phyloP scores from a whole-genome alignment of 1,139 yeast genomes.

The Lodderomyces theae region DNA sequence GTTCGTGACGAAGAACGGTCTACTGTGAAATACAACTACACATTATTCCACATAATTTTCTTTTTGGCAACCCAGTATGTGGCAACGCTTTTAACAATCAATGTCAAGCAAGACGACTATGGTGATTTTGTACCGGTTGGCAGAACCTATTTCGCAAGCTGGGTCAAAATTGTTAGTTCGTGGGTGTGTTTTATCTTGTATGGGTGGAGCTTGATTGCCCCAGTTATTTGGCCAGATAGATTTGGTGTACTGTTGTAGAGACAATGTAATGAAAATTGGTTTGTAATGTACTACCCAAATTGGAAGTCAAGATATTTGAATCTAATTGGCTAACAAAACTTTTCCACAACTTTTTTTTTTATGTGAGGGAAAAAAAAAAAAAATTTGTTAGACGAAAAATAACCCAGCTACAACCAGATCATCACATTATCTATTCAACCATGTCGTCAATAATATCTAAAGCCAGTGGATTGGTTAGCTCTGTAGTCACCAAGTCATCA shows the following conservation, averaged over 20 bases:
- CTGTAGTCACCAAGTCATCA: slow-evolving; percentile 37
- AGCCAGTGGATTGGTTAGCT: slow-evolving; percentile 44
- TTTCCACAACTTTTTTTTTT: no score
- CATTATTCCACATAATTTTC: slow-evolving; percentile 86
- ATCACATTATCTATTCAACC: slow-evolving; percentile 14
- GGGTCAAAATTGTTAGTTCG: slow-evolving; percentile 90
- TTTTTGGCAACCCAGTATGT: slow-evolving; percentile 96
- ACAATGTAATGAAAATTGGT: background rate
- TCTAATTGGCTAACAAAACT: slow-evolving; percentile 17
- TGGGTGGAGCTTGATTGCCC: slow-evolving; percentile 90
- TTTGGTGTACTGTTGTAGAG: slow-evolving; percentile 35
- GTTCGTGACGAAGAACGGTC: slow-evolving; percentile 58
- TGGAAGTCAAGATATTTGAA: slow-evolving; percentile 20
- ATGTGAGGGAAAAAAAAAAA: slow-evolving; percentile 6
- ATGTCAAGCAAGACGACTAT: slow-evolving; percentile 77
- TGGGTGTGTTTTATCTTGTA: slow-evolving; percentile 88
- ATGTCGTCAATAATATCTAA: slow-evolving; percentile 52
- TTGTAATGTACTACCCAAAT: slow-evolving; percentile 15
- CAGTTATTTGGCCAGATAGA: slow-evolving; percentile 85
- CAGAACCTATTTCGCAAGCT: slow-evolving; percentile 88
- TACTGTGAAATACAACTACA: slow-evolving; percentile 80
- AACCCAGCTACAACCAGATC: background rate
- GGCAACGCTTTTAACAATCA: slow-evolving; percentile 88
- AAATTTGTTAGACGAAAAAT: slow-evolving; percentile 1
- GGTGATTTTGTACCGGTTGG: slow-evolving; percentile 97